phyloP scores from a whole-genome alignment of 768 basidiomycete genomes.

The Tubosaeta sp. region DNA sequence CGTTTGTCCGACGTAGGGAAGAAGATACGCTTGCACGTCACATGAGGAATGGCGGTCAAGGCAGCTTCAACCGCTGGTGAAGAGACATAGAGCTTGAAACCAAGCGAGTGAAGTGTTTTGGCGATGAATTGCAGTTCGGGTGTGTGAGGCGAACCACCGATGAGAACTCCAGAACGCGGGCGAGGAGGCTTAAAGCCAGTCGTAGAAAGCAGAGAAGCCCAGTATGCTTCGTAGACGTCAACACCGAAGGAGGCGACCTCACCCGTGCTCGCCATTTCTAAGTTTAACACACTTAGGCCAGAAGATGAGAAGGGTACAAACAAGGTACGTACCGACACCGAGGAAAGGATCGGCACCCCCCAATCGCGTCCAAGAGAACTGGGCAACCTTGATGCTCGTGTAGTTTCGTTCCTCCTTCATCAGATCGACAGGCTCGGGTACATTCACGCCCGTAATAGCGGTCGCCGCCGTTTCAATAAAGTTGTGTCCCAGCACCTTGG shows the following conservation, averaged over 20 bases:
- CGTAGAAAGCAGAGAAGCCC: conserved; percentile 90
- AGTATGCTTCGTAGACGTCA: conserved; percentile 93
- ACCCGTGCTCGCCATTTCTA: conserved; percentile 98
- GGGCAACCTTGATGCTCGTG: conserved; percentile 93
- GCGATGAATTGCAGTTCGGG: conserved; percentile 87
- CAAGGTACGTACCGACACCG: conserved; percentile 72
- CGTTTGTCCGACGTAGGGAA: conserved; percentile 98
- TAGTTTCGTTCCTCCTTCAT: conserved; percentile 90
- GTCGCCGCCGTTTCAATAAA: conserved; percentile 92
- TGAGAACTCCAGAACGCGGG: conserved; percentile 79
- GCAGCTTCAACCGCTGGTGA: conserved; percentile 74
- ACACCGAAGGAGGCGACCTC: conserved; percentile 96
- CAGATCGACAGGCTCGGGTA: conserved; percentile 87
- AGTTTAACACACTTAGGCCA: neutral
- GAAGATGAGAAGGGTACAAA: neutral
- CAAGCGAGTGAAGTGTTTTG: conserved; percentile 73
- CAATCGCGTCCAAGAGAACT: conserved; percentile 97
- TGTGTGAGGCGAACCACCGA: conserved; percentile 85
- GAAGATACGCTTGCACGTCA: conserved; percentile 82
- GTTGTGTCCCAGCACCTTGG: conserved; percentile 95
- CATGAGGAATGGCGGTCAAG: conserved; percentile 73
- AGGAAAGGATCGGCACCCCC: conserved; percentile 96
- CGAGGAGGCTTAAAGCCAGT: conserved; percentile 93
- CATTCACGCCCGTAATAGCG: conserved; percentile 79
- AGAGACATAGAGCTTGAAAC: conserved; percentile 94